Evolutionary conservation across 1,284 basidiomycete species (phyloP).

Genomic region (Boletellus deceptivus): DNA sequence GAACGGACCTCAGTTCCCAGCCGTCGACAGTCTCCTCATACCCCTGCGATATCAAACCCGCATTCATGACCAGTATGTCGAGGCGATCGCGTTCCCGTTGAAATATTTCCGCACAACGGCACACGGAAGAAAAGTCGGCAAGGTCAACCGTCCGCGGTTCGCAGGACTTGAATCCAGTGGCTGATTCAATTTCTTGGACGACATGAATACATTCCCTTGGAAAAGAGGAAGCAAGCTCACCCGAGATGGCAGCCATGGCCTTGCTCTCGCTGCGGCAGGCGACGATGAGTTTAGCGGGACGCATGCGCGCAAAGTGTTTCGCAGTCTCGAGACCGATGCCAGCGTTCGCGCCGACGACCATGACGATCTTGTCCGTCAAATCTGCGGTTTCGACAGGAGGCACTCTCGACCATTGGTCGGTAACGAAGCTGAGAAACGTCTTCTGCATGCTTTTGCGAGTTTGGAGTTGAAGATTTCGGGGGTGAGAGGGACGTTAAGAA

Average conservation of each 20-base stretch:
- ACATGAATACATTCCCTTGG: too few species aligned
- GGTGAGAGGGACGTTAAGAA: background rate
- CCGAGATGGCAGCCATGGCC: slow-evolving; percentile 34
- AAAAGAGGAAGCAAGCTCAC: slow-evolving; percentile 1
- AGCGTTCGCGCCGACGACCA: slow-evolving; percentile 40
- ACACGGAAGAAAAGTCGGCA: slow-evolving; percentile 18
- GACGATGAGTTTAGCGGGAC: slow-evolving; percentile 38
- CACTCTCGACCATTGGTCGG: slow-evolving; percentile 18
- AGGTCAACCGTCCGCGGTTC: slow-evolving; percentile 16
- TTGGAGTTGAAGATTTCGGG: too few species aligned
- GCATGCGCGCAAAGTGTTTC: slow-evolving; percentile 45
- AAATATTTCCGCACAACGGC: slow-evolving; percentile 15
- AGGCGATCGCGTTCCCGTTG: slow-evolving; percentile 10
- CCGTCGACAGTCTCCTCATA: slow-evolving; percentile 16
- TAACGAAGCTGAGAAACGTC: background rate
- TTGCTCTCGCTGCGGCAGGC: slow-evolving; percentile 39
- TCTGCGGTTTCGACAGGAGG: slow-evolving; percentile 24
- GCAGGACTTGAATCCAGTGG: slow-evolving; percentile 10
- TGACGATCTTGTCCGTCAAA: slow-evolving; percentile 31
- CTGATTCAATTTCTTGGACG: slow-evolving; percentile 10
- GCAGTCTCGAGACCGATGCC: slow-evolving; percentile 45
- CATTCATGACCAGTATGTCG: slow-evolving; percentile 25
- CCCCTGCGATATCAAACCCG: background rate
- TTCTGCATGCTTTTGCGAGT: slow-evolving; percentile 13
- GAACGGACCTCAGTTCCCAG: slow-evolving; percentile 18